Base-by-base conservation (phyloP, 192 early-diverging fungal species). In the Coemansia sp. region DNA sequence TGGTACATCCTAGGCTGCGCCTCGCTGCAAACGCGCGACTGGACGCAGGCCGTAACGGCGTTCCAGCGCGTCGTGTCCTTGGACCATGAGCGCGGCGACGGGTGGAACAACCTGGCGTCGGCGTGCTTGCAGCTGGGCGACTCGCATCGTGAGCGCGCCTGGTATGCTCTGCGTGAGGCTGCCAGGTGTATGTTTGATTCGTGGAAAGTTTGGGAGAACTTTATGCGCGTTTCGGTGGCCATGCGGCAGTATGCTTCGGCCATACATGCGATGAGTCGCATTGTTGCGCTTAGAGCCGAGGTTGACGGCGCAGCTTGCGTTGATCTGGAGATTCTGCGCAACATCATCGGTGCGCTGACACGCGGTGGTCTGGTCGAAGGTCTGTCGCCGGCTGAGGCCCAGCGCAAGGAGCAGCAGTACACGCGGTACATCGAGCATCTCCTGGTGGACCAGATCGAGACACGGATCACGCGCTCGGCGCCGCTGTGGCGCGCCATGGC, bases 1-100 rank as follows among this genome's bases (percentile, higher is more conserved):
- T 99, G 97, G 97, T 99, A 92, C 67, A 69, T 99, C 33, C 77
- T 95, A 51, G 97, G 97, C 4, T 99, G 97, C 70, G 92, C 94
- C 14, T 91, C 90, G 2, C 85, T 98, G 83, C 85, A 87, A 23
- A 54, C 78, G 9, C 81, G 85, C 53, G 85, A 94, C 40, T 96
- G 87, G 87, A 83, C 88, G 24, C 69, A 73, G 3, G 94, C 88
- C 8, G 67, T 82, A 12, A 57, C 75, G 17, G 92, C 95, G 1
- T 98, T 96, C 69, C 71, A 81, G 43, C 86, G 86, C 40, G 86
- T 86, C 13, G 87, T 90, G 7, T 55, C 71, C 15, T 61, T 98
- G 17, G 89, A 94, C 56, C 47, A 66, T 33, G 84, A 86, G 54
- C 95, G 96, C 62, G 90, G 88, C 33, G 97, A 99, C 79, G 93